Conservation (phyloP, 768 basidiomycete genomes). For the Lactarius hengduanensis region DNA sequence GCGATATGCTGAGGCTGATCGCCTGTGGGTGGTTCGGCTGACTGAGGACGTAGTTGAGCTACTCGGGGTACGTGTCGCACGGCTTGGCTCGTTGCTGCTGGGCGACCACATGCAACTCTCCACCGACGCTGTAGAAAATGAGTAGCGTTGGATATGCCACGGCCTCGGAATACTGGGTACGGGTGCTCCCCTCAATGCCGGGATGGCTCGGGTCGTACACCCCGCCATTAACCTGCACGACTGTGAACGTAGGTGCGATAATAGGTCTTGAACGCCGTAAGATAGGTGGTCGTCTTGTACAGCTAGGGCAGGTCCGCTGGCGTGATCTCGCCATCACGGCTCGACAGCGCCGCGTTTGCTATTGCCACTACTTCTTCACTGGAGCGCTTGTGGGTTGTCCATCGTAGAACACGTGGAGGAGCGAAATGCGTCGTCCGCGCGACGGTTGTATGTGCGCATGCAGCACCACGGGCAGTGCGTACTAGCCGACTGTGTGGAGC, state of each 20-base stretch:
- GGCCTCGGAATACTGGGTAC: neutral
- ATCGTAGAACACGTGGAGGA: too few species aligned
- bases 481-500: too few species aligned
- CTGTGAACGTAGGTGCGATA: neutral
- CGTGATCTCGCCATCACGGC: neutral
- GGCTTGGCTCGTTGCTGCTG: too few species aligned
- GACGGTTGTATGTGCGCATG: too few species aligned
- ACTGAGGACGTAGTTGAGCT: neutral
- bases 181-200: neutral
- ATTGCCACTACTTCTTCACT: neutral
- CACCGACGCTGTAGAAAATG: neutral
- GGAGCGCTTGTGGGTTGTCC: neutral
- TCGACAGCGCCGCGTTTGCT: neutral
- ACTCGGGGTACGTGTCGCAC: neutral
- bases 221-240: neutral
- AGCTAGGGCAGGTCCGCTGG: neutral
- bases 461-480: too few species aligned
- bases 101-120: neutral
- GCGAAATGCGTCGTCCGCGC: neutral
- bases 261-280: neutral
- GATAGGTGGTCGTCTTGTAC: neutral
- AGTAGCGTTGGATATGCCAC: neutral
- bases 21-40: neutral
- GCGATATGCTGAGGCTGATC: neutral
- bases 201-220: neutral